Percentiles rank a stretch among this genome's conserved stretches.
phyloP scores from a whole-genome alignment of 2,329 filamentous ascomycete genomes.

The Pseudopyricularia cyperi region DNA sequence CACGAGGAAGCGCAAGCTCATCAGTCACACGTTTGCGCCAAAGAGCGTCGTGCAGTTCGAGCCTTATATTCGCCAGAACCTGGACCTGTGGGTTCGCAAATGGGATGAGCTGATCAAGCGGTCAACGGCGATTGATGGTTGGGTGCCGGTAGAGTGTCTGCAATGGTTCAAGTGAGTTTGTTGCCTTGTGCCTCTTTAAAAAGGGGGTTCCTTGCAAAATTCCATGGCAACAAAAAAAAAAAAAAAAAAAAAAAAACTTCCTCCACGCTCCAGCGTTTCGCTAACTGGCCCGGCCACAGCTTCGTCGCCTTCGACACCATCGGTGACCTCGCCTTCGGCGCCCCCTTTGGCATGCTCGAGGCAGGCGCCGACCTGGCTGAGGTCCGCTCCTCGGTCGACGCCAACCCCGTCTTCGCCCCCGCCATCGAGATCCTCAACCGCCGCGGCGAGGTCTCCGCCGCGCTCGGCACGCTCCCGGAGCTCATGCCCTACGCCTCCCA shows the following conservation, averaged over 20 bases:
- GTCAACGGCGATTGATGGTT: conserved; percentile 22
- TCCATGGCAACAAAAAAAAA: too few relatives aligned
- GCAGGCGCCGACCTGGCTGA: conserved; percentile 67
- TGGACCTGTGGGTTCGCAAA: conserved; percentile 58
- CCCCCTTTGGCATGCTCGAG: conserved; percentile 72
- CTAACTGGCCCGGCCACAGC: conserved; percentile 7
- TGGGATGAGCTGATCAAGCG: conserved; percentile 50
- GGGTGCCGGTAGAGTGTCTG: conserved; percentile 57
- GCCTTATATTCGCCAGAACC: conserved; percentile 73
- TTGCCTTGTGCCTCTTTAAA: conserved; percentile 25
- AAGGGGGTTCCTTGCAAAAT: too few relatives aligned
- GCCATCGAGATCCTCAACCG: conserved; percentile 85
- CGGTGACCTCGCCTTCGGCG: conserved; percentile 53
- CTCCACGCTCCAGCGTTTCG: not conserved
- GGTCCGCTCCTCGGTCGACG: conserved; percentile 47
- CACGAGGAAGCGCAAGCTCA: conserved; percentile 76
- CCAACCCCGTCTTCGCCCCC: conserved; percentile 53
- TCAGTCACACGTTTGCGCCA: conserved; percentile 74
- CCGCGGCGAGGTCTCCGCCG: conserved; percentile 71
- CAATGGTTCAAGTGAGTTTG: conserved; percentile 55
- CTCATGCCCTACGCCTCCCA: conserved; percentile 72
- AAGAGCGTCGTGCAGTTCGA: conserved; percentile 78
- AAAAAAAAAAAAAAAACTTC: too few relatives aligned
- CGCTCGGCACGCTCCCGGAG: conserved; percentile 60
- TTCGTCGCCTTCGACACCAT: conserved; percentile 43